Evolutionary conservation across 495 filamentous ascomycete species (phyloP).

Genomic region (Mycothermus thermophilus): DNA sequence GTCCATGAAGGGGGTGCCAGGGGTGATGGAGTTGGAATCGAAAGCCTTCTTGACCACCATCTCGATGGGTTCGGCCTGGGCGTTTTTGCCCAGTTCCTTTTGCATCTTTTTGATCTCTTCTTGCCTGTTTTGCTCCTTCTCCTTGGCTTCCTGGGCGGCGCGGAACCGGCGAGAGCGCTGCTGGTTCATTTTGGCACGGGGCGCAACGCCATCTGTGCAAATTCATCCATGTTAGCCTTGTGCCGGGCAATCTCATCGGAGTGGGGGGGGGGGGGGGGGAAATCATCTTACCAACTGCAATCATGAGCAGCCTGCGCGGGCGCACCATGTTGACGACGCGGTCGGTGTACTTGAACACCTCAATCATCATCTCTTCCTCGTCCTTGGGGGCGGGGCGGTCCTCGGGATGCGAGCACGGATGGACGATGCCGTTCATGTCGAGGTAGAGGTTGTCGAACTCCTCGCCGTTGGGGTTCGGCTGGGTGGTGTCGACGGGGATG

Average conservation of each 20-base stretch:
- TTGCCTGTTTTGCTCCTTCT: slow-evolving; percentile 83
- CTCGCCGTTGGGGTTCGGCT: slow-evolving; percentile 90
- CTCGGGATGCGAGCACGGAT: slow-evolving; percentile 97
- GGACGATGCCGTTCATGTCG: slow-evolving; percentile 99
- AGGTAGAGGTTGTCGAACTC: slow-evolving; percentile 96
- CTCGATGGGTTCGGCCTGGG: slow-evolving; percentile 46
- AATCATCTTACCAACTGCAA: slow-evolving; percentile 71
- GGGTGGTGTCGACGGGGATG: slow-evolving; percentile 71
- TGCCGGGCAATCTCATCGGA: slow-evolving; percentile 28
- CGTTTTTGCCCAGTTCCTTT: slow-evolving; percentile 49
- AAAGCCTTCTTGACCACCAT: slow-evolving; percentile 77
- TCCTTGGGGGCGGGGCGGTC: slow-evolving; percentile 79
- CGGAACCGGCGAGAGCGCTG: slow-evolving; percentile 85
- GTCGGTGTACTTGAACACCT: slow-evolving; percentile 93
- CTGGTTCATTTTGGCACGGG: slow-evolving; percentile 94
- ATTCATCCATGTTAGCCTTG: too few species aligned
- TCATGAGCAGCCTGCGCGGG: slow-evolving; percentile 89
- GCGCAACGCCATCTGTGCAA: slow-evolving; percentile 93
- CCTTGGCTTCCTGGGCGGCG: slow-evolving; percentile 82
- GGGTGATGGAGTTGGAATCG: slow-evolving; percentile 96
- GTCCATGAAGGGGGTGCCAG: slow-evolving; percentile 98
- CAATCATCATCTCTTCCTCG: slow-evolving; percentile 99
- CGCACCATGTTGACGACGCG: slow-evolving; percentile 97
- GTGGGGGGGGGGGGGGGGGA: not conserved
- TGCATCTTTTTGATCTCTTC: slow-evolving; percentile 71